These are phyloP conservation scores for Pseudocercospora fuligena DNA, from an alignment of 2,329 filamentous ascomycete genomes.

Conservation along the genomic window DNA sequence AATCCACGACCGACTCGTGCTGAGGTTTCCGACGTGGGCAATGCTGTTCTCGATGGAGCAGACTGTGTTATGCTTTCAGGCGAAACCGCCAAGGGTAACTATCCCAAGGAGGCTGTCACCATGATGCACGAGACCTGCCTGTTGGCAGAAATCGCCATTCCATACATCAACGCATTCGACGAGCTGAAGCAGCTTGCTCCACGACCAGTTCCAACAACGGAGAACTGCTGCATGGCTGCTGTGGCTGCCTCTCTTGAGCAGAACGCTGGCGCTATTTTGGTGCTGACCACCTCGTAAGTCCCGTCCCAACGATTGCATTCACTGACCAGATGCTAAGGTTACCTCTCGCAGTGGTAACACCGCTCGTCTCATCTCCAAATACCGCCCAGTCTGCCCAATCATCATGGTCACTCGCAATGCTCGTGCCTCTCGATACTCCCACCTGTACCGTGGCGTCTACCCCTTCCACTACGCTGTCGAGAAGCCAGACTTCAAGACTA, in stretches of 20 bases:
- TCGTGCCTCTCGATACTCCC: conserved; percentile 82
- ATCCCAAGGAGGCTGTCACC: conserved; percentile 86
- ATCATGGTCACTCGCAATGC: conserved; percentile 96
- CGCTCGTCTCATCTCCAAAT: conserved; percentile 95
- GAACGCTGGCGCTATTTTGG: conserved; percentile 93
- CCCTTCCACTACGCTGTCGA: conserved; percentile 91
- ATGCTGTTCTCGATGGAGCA: conserved; percentile 94
- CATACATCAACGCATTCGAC: conserved; percentile 95
- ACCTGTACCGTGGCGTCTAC: conserved; percentile 97
- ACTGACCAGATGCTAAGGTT: conserved; percentile 88
- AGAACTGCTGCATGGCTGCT: conserved; percentile 96
- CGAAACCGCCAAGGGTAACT: conserved; percentile 97
- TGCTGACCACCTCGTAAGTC: conserved; percentile 82
- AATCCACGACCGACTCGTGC: conserved; percentile 97
- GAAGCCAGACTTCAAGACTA: conserved; percentile 92
- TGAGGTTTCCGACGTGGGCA: conserved; percentile 97
- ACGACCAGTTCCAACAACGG: conserved; percentile 82
- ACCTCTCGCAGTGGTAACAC: conserved; percentile 83
- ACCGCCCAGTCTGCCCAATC: conserved; percentile 97
- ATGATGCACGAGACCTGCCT: conserved; percentile 99
- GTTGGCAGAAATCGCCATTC: conserved; percentile 95
- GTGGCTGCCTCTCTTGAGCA: conserved; percentile 95
- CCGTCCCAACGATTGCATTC: conserved; percentile 71
- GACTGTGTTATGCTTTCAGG: conserved; percentile 99
- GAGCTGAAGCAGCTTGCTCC: conserved; percentile 85